These are phyloP conservation scores for Meredithiella fracta DNA, from an alignment of 2,329 filamentous ascomycete genomes.

Conservation along the genomic window DNA sequence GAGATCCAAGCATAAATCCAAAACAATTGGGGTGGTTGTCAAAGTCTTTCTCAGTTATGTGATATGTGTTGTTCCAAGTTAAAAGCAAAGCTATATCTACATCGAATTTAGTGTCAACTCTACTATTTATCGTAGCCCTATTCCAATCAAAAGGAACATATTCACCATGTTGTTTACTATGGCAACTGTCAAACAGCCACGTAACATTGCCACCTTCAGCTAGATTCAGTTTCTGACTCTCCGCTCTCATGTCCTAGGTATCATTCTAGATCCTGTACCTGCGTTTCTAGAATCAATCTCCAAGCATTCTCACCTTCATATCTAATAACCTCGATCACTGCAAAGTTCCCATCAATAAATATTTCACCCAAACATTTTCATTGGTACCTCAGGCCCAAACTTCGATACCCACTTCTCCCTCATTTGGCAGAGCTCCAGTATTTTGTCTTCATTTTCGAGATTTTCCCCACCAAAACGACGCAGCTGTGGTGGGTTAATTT, in stretches of 20 bases:
- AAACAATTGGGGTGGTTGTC: too few species aligned
- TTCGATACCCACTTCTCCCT: background rate
- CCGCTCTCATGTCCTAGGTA: background rate
- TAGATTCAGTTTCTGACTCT: background rate
- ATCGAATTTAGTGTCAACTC: too few species aligned
- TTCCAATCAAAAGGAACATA: too few species aligned
- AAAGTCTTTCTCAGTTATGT: too few species aligned
- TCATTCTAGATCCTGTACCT: background rate
- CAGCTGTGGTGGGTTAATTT: slow-evolving; percentile 1
- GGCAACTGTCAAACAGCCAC: background rate
- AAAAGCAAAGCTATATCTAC: too few species aligned
- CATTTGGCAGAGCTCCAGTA: background rate
- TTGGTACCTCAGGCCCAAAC: slow-evolving; percentile 11
- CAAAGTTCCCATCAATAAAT: background rate
- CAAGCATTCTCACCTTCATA: background rate
- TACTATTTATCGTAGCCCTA: too few species aligned
- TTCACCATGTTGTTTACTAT: too few species aligned
- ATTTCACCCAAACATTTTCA: background rate
- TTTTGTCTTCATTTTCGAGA: background rate
- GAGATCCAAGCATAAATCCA: too few species aligned
- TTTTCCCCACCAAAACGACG: background rate
- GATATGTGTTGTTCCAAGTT: too few species aligned
- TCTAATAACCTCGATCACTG: background rate
- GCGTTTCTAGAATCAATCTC: background rate
- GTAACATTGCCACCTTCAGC: background rate